Evolutionary conservation across 495 filamentous ascomycete species (phyloP).

Genomic region (Mytilinidion resinicola): DNA sequence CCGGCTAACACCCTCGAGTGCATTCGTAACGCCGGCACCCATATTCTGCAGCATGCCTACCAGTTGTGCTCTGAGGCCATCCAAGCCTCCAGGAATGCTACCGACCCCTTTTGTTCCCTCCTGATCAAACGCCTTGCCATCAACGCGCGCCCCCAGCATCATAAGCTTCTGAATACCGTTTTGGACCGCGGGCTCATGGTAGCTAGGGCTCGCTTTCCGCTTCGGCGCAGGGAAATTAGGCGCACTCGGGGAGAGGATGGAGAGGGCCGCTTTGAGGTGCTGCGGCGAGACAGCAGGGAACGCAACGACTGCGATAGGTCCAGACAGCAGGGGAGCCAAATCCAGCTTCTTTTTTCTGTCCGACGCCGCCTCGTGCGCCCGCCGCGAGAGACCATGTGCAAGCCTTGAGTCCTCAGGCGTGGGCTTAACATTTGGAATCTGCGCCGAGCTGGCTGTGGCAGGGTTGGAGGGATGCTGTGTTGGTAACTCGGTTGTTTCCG

Average conservation of each 20-base stretch:
- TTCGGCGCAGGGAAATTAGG: constrained; percentile 67
- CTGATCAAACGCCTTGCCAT: constrained; percentile 74
- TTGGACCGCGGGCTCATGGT: constrained; percentile 71
- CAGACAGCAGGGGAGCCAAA: constrained; percentile 69
- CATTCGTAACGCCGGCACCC: constrained; percentile 63
- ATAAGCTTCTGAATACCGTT: constrained; percentile 77
- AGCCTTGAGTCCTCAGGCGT: constrained; percentile 44
- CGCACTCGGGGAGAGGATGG: constrained; percentile 62
- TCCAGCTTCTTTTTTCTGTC: constrained; percentile 42
- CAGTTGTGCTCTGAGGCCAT: constrained; percentile 74
- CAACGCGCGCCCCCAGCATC: constrained; percentile 75
- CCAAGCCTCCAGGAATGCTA: constrained; percentile 73
- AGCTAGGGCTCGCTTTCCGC: constrained; percentile 65
- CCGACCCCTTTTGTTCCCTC: constrained; percentile 78
- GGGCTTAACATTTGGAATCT: constrained; percentile 24
- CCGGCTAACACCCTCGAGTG: constrained; percentile 69
- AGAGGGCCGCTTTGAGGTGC: constrained; percentile 71
- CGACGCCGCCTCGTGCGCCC: constrained; percentile 47
- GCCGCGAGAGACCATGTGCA: constrained; percentile 68
- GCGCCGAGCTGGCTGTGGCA: constrained; percentile 29
- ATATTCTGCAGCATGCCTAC: constrained; percentile 69
- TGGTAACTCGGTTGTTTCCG: constrained; percentile 30
- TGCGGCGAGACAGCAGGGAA: constrained; percentile 76
- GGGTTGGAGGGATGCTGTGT: constrained; percentile 28
- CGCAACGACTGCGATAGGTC: constrained; percentile 71